phyloP scores from a whole-genome alignment of 2,329 filamentous ascomycete species.

The Remersonia thermophila region DNA sequence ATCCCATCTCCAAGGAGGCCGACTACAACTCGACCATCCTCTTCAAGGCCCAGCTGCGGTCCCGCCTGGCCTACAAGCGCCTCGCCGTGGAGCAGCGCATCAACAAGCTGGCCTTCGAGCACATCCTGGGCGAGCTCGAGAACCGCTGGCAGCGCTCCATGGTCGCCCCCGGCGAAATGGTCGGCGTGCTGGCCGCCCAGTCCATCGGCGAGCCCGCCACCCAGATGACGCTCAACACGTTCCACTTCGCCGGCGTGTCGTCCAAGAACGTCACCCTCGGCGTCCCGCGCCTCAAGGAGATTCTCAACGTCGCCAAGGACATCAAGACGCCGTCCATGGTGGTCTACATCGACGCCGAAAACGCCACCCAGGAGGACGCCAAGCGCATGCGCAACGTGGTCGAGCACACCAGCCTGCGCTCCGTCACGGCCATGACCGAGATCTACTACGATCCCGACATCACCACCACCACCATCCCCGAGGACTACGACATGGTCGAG shows the following conservation, averaged over 20 bases:
- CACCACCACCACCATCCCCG: conserved; percentile 69
- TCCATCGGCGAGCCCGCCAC: conserved; percentile 98
- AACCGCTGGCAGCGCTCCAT: conserved; percentile 75
- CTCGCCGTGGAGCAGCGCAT: conserved; percentile 75
- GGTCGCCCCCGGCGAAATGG: conserved; percentile 94
- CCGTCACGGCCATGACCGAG: conserved; percentile 82
- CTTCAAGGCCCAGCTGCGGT: conserved; percentile 85
- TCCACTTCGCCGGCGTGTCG: conserved; percentile 99
- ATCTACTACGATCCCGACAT: conserved; percentile 96
- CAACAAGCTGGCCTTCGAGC: conserved; percentile 84
- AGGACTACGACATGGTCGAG: conserved; percentile 87
- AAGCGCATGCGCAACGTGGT: conserved; percentile 80
- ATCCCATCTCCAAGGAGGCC: conserved; percentile 72
- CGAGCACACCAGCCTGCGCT: conserved; percentile 87
- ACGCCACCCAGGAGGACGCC: conserved; percentile 62
- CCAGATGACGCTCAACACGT: conserved; percentile 98
- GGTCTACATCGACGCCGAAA: conserved; percentile 61
- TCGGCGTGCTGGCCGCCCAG: conserved; percentile 91
- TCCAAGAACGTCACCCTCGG: conserved; percentile 99
- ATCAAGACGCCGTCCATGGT: conserved; percentile 98
- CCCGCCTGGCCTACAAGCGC: conserved; percentile 83
- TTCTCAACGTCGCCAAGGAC: conserved; percentile 92
- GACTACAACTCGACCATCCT: conserved; percentile 79
- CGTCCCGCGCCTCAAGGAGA: conserved; percentile 98
- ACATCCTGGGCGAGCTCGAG: conserved; percentile 82